These are phyloP conservation scores for Cladobotryum protrusum DNA, from an alignment of 2,329 filamentous ascomycete genomes.

Conservation along the genomic window DNA sequence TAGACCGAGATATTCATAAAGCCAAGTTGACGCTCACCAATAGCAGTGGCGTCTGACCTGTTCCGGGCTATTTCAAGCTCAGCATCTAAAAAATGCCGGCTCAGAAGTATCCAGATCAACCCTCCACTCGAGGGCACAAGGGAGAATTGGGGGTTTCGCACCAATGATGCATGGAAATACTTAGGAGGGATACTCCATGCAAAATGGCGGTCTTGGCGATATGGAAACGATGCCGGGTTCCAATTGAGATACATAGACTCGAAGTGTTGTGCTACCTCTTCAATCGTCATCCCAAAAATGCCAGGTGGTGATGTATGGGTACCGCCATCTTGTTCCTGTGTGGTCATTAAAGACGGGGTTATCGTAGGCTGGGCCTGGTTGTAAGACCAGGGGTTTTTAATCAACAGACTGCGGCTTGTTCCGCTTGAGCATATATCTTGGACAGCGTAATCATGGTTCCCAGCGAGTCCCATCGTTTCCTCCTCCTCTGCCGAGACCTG, in stretches of 20 bases:
- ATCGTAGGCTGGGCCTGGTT: conserved; percentile 46
- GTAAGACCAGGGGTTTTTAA: conserved; percentile 96
- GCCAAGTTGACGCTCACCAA: conserved; percentile 53
- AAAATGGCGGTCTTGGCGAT: conserved; percentile 87
- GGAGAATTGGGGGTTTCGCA: conserved; percentile 67
- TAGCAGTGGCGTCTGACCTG: conserved; percentile 34
- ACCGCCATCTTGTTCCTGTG: conserved; percentile 2
- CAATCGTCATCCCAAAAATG: conserved; percentile 90
- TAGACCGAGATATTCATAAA: conserved; percentile 88
- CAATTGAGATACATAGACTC: conserved; percentile 97
- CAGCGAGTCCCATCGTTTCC: conserved; percentile 71
- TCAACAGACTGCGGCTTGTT: conserved; percentile 61
- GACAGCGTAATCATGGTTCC: conserved; percentile 91
- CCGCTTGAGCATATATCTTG: conserved; percentile 64
- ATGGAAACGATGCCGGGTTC: conserved; percentile 78
- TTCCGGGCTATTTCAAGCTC: conserved; percentile 52
- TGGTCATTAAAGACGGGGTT: background rate
- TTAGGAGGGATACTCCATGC: conserved; percentile 61
- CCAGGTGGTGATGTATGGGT: conserved; percentile 42
- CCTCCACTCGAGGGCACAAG: conserved; percentile 53
- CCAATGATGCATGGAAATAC: conserved; percentile 48
- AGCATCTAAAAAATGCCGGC: conserved; percentile 73
- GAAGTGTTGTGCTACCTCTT: conserved; percentile 84
- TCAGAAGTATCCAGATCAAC: conserved; percentile 76
- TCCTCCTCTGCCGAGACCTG: conserved; percentile 73